Evolutionary conservation across 75 land plant genomes (phyloP).

Genomic region (Picea glauca): DNA sequence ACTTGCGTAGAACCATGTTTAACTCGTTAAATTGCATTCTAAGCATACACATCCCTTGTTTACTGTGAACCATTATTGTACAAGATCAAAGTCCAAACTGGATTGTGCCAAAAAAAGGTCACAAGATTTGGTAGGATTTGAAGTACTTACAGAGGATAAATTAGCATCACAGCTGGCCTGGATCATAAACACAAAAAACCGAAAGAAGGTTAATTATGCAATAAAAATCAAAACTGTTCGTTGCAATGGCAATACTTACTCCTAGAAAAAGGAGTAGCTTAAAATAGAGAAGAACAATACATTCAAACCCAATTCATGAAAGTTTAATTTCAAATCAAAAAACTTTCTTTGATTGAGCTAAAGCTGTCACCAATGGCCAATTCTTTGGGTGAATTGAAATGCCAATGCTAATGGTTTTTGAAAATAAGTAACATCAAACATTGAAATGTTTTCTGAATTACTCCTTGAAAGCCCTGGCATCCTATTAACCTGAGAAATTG

Average conservation of each 20-base stretch:
- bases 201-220: neutral
- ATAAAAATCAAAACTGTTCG: neutral
- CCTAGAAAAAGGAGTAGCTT: neutral
- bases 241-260: neutral
- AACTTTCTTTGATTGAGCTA: too few relatives aligned
- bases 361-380: too few relatives aligned
- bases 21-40: neutral
- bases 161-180: conserved; percentile 69
- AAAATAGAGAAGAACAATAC: neutral
- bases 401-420: too few relatives aligned
- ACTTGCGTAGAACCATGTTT: neutral
- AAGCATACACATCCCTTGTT: neutral
- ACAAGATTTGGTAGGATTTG: neutral
- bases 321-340: too few relatives aligned
- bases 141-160: conserved; percentile 68
- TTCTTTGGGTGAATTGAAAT: too few relatives aligned
- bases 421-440: too few relatives aligned
- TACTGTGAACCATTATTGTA: neutral
- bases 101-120: neutral
- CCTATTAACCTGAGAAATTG: too few relatives aligned
- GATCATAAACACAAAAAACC: neutral
- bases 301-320: neutral
- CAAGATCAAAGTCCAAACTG: neutral
- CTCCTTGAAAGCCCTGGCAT: too few relatives aligned
- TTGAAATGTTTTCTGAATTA: too few relatives aligned